Percentiles rank a stretch among this genome's conserved stretches.
These are phyloP conservation scores for Metschnikowia baotianmanensis DNA, from an alignment of 805 yeast genomes.

Conservation along the genomic window DNA sequence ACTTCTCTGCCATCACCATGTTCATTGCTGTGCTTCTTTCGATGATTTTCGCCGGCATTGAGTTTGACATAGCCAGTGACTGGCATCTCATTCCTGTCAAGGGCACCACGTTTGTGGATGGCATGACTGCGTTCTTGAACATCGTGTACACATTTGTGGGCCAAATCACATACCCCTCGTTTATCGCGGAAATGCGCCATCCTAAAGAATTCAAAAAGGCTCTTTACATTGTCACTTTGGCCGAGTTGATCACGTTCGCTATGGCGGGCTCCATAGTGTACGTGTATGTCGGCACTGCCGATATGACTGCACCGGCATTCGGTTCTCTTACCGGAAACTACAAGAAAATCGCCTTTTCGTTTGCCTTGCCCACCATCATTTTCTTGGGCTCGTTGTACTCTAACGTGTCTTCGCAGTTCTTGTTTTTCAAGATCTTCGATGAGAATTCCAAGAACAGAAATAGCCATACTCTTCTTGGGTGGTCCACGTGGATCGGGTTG, in stretches of 20 bases:
- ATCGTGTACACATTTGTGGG: constrained; percentile 65
- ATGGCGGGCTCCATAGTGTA: constrained; percentile 58
- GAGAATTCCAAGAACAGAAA: constrained; percentile 43
- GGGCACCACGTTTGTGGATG: constrained; percentile 53
- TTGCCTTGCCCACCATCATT: constrained; percentile 57
- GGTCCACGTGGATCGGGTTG: constrained; percentile 50
- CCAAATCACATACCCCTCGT: constrained; percentile 61
- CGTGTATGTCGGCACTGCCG: constrained; percentile 54
- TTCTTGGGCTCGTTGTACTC: constrained; percentile 56
- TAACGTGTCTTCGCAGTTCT: constrained; percentile 52
- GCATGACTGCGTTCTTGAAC: constrained; percentile 55
- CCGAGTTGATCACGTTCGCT: constrained; percentile 49
- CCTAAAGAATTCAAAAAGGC: constrained; percentile 61
- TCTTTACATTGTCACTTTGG: constrained; percentile 47
- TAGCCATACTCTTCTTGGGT: constrained; percentile 49
- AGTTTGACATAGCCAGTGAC: constrained; percentile 40
- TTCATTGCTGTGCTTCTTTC: constrained; percentile 52
- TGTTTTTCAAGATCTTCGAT: constrained; percentile 46
- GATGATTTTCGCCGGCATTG: constrained; percentile 51
- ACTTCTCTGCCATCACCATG: constrained; percentile 57
- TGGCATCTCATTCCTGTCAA: constrained; percentile 33
- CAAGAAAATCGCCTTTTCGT: constrained; percentile 57
- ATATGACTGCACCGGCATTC: constrained; percentile 59
- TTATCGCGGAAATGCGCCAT: constrained; percentile 56
- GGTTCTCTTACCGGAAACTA: constrained; percentile 47